Conservation (phyloP, 768 basidiomycete genomes). For the Rubroboletus pulcherrimus region DNA sequence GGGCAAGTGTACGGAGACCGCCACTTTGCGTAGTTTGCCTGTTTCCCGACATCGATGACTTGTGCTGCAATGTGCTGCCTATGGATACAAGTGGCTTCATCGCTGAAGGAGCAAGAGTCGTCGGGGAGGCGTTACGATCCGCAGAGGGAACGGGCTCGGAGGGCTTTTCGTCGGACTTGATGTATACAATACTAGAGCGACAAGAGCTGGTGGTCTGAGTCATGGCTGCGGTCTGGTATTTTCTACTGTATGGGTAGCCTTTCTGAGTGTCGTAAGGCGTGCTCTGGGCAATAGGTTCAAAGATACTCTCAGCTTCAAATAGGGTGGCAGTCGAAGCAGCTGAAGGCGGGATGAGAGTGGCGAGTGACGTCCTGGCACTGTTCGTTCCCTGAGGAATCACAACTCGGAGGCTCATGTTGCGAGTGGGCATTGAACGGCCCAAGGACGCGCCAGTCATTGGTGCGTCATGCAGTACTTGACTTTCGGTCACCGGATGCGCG, state of each 20-base stretch:
- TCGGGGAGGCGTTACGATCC: slow-evolving; percentile 12
- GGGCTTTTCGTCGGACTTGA: slow-evolving; percentile 52
- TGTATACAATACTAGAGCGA: slow-evolving; percentile 63
- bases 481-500: slow-evolving; percentile 32
- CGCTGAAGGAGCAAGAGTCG: slow-evolving; percentile 43
- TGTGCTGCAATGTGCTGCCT: slow-evolving; percentile 45
- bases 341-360: slow-evolving; percentile 44
- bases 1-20: slow-evolving; percentile 58
- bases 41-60: slow-evolving; percentile 16
- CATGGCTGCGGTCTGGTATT: slow-evolving; percentile 20
- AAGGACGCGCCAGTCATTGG: slow-evolving; percentile 19
- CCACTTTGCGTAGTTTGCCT: slow-evolving; percentile 33
- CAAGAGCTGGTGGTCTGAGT: slow-evolving; percentile 26
- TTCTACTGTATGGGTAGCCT: slow-evolving; percentile 12
- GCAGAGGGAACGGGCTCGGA: not conserved
- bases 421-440: slow-evolving; percentile 40
- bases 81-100: slow-evolving; percentile 55
- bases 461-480: slow-evolving; percentile 33
- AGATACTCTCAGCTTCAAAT: slow-evolving; percentile 41
- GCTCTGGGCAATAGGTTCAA: slow-evolving; percentile 45
- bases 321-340: slow-evolving; percentile 60
- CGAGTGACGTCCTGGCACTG: slow-evolving; percentile 51
- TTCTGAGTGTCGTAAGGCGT: slow-evolving; percentile 53
- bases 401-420: slow-evolving; percentile 44
- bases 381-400: slow-evolving; percentile 49